A percentile compares a stretch with the other conserved stretches of the same genome.
These are phyloP conservation scores for Peronospora belbahrii DNA, from an alignment of 352 stramenopile species.

Conservation along the genomic window DNA sequence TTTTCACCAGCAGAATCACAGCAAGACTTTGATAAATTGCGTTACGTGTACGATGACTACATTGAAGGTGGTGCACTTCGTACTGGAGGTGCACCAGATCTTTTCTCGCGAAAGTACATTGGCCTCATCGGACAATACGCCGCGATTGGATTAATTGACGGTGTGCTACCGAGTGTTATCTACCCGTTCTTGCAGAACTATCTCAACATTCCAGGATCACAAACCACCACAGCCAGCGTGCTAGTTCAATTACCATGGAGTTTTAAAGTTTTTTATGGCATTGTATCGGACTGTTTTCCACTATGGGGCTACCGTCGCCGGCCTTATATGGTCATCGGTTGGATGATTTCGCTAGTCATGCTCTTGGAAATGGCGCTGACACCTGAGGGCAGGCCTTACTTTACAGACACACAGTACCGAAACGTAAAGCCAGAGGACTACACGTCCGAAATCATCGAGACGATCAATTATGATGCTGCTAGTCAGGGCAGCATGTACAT, in stretches of 20 bases:
- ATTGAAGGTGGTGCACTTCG: constrained; percentile 36
- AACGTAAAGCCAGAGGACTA: constrained; percentile 36
- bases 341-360: constrained; percentile 29
- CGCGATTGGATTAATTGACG: constrained; percentile 43
- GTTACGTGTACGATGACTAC: constrained; percentile 36
- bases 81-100: constrained; percentile 27
- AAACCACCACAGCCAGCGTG: constrained; percentile 32
- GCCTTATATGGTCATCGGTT: constrained; percentile 54
- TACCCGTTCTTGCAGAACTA: constrained; percentile 55
- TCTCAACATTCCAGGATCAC: constrained; percentile 42
- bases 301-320: constrained; percentile 41
- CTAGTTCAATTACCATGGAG: constrained; percentile 48
- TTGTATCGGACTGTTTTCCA: constrained; percentile 56
- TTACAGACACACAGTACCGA: constrained; percentile 23
- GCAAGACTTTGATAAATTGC: constrained; percentile 29
- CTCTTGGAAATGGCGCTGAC: constrained; percentile 34
- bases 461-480: constrained; percentile 32
- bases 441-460: constrained; percentile 29
- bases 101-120: constrained; percentile 43
- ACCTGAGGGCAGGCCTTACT: constrained; percentile 34
- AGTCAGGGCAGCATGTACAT: constrained; percentile 33
- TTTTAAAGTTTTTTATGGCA: constrained; percentile 58
- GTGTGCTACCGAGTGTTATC: constrained; percentile 36
- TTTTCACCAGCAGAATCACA: constrained; percentile 22
- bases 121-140: constrained; percentile 50